Evolutionary conservation across 2,329 filamentous ascomycete genomes (phyloP).

Genomic region (Claviceps sp.): DNA sequence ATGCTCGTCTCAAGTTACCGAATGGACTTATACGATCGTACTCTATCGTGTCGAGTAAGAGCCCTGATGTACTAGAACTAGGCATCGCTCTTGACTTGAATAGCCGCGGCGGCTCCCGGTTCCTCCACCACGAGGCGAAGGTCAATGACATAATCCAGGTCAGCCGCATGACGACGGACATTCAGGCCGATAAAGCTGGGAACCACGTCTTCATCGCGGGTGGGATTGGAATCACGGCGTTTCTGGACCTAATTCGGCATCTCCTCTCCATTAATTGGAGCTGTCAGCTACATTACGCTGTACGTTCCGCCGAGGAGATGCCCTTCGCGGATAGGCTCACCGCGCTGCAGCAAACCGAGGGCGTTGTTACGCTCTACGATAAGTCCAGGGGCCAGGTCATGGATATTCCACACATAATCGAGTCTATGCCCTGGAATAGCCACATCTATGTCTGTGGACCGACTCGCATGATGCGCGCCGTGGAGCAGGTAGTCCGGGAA

Average conservation of each 20-base stretch:
- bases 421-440: slow-evolving; percentile 34
- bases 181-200: slow-evolving; percentile 34
- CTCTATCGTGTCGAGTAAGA: slow-evolving; percentile 39
- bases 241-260: slow-evolving; percentile 34
- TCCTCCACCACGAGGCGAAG: slow-evolving; percentile 35
- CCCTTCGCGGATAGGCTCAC: slow-evolving; percentile 39
- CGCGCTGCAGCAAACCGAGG: slow-evolving; percentile 19
- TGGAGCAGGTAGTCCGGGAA: slow-evolving; percentile 24
- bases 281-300: slow-evolving; percentile 44
- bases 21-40: slow-evolving; percentile 45
- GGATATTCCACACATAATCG: slow-evolving; percentile 37
- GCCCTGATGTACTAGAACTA: slow-evolving; percentile 34
- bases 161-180: slow-evolving; percentile 34
- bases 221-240: slow-evolving; percentile 55
- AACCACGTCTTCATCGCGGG: slow-evolving; percentile 50
- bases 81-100: slow-evolving; percentile 41
- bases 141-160: slow-evolving; percentile 38
- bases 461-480: slow-evolving; percentile 39
- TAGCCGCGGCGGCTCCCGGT: slow-evolving; percentile 48
- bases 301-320: slow-evolving; percentile 36
- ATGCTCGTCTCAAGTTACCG: slow-evolving; percentile 43
- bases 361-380: slow-evolving; percentile 37
- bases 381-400: slow-evolving; percentile 36
- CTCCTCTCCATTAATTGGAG: slow-evolving; percentile 33
- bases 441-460: slow-evolving; percentile 51